Evolutionary conservation across 257 asterid genomes (phyloP).

Genomic region (Solanum appendiculatum): DNA sequence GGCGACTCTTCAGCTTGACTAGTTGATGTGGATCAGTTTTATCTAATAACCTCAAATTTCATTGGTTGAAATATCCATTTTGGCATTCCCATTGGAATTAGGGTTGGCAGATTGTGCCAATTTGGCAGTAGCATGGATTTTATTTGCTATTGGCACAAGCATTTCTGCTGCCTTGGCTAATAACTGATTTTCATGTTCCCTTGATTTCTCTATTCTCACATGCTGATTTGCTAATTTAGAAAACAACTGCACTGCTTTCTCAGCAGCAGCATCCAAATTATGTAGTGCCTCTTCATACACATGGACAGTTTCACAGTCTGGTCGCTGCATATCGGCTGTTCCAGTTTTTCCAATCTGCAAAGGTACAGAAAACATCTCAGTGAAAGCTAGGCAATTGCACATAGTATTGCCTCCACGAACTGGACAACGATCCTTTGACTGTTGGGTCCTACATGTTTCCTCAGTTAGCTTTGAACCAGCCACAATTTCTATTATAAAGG

Average conservation of each 20-base stretch:
- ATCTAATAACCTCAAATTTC: not conserved
- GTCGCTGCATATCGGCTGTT: not conserved
- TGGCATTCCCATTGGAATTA: not conserved
- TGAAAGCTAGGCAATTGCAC: not conserved
- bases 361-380: not conserved
- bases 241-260: slow-evolving; percentile 32
- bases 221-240: slow-evolving; percentile 20
- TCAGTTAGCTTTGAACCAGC: not conserved
- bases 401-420: not conserved
- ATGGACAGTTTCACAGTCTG: slow-evolving; percentile 4
- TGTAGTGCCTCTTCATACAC: slow-evolving; percentile 37
- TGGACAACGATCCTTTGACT: not conserved
- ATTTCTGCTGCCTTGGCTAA: slow-evolving; percentile 18
- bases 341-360: slow-evolving; percentile 2
- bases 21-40: not conserved
- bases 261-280: slow-evolving; percentile 47
- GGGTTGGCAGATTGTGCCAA: slow-evolving; percentile 22
- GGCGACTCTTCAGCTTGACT: not conserved
- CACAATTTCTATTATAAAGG: not conserved
- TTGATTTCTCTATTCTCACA: slow-evolving; percentile 9
- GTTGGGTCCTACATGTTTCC: not conserved
- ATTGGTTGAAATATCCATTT: slow-evolving; percentile 5
- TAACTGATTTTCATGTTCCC: slow-evolving; percentile 13
- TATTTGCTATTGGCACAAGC: slow-evolving; percentile 31
- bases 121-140: slow-evolving; percentile 26